Evolutionary conservation across 352 stramenopile genomes (phyloP).

Genomic region (Phytophthora brassicae): DNA sequence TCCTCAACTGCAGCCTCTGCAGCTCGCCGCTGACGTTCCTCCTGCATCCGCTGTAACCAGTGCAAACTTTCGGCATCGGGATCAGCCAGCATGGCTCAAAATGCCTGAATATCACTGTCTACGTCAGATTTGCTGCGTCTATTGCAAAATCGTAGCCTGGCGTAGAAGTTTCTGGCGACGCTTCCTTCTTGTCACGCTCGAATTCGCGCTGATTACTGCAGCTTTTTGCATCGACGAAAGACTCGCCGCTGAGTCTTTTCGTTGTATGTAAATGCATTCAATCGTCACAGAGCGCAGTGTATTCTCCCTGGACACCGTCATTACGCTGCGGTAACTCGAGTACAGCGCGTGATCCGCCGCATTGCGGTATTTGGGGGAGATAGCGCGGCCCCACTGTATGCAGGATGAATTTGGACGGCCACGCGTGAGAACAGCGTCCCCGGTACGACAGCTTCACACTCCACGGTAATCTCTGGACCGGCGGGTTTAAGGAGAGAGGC

Average conservation of each 20-base stretch:
- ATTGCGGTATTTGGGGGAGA: constrained; percentile 68
- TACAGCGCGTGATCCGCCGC: constrained; percentile 84
- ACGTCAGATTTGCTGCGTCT: constrained; percentile 27
- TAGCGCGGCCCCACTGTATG: constrained; percentile 89
- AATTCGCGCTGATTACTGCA: constrained; percentile 30
- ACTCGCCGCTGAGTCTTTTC: constrained; percentile 44
- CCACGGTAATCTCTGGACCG: constrained; percentile 70
- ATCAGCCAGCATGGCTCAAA: constrained; percentile 59
- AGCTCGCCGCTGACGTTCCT: constrained; percentile 39
- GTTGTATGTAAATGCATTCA: constrained; percentile 72
- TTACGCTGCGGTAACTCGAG: constrained; percentile 68
- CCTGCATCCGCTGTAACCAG: constrained; percentile 37
- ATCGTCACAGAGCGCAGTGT: constrained; percentile 65
- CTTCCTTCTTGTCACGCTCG: not conserved
- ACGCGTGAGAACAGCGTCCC: constrained; percentile 80
- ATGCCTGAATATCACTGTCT: constrained; percentile 51
- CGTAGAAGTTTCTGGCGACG: not conserved
- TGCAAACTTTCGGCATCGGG: constrained; percentile 60
- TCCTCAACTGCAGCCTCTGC: constrained; percentile 21
- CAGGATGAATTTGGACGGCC: constrained; percentile 77
- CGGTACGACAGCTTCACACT: constrained; percentile 76
- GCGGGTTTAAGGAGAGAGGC: constrained; percentile 70
- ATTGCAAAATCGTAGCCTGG: not conserved
- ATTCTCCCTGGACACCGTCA: constrained; percentile 72
- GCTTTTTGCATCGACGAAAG: constrained; percentile 17